Conservation (phyloP, 2,329 filamentous ascomycete genomes). For the Claviceps paspali region DNA sequence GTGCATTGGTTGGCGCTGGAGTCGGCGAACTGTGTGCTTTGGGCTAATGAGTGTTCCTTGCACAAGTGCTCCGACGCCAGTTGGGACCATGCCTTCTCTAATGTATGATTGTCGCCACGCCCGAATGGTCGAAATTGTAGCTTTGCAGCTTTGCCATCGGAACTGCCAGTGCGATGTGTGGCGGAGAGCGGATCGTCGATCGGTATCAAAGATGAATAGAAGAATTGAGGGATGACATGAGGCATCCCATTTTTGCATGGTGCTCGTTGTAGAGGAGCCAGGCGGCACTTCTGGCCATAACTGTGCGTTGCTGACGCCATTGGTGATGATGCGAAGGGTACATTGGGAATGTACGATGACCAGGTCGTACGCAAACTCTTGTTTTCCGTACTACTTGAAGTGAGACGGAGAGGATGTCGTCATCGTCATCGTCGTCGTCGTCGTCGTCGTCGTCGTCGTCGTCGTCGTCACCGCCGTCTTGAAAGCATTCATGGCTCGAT, state of each 20-base stretch:
- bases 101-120: slow-evolving; percentile 58
- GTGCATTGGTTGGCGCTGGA: not conserved
- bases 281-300: slow-evolving; percentile 43
- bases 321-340: not conserved
- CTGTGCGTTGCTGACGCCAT: slow-evolving; percentile 29
- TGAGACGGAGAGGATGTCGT: no score
- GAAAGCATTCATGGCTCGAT: no score
- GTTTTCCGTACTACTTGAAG: no score
- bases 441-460: no score
- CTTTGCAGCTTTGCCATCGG: slow-evolving; percentile 37
- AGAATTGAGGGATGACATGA: slow-evolving; percentile 57
- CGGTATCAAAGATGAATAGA: slow-evolving; percentile 67
- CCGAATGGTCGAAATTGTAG: slow-evolving; percentile 64
- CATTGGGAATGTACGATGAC: no score
- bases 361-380: no score
- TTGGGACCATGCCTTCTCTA: slow-evolving; percentile 63
- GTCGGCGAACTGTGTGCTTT: not conserved
- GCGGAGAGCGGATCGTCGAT: slow-evolving; percentile 81
- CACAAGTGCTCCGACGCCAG: slow-evolving; percentile 36
- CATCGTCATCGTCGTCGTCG: no score
- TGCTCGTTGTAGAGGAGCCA: slow-evolving; percentile 29
- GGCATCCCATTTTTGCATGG: slow-evolving; percentile 34
- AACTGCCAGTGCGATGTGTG: slow-evolving; percentile 31
- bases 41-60: slow-evolving; percentile 28
- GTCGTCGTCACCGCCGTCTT: no score